These are phyloP conservation scores for Oryza glaberrima DNA, from an alignment of 176 grass and related monocot species.

Conservation along the genomic window DNA sequence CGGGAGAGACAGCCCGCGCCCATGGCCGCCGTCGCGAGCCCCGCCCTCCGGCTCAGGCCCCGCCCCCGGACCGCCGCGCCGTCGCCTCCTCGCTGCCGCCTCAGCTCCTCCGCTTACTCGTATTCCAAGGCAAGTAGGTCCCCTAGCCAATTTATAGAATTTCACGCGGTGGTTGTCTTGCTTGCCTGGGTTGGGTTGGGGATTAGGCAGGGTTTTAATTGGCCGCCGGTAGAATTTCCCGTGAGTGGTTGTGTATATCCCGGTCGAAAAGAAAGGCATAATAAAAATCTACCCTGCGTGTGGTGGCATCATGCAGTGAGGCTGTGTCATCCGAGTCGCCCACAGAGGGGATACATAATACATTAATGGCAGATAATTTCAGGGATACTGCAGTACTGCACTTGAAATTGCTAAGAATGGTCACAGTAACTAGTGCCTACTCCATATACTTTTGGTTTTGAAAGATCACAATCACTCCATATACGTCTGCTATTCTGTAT, in stretches of 20 bases:
- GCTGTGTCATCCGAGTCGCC: background rate
- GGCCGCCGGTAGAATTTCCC: background rate
- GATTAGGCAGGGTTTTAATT: conserved; percentile 17
- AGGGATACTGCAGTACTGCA: background rate
- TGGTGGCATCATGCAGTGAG: conserved; percentile 1
- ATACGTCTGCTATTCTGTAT: background rate
- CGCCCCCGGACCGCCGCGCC: conserved; percentile 23
- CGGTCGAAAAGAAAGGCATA: background rate
- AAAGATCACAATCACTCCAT: background rate
- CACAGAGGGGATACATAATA: background rate
- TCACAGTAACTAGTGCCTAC: background rate
- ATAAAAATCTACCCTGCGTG: background rate
- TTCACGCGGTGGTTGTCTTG: background rate
- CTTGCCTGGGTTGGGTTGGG: background rate
- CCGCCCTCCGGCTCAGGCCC: conserved; percentile 39
- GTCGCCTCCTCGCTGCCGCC: conserved; percentile 33
- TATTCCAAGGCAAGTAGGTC: conserved; percentile 36
- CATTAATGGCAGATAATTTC: background rate
- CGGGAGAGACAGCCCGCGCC: background rate
- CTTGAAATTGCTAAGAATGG: background rate
- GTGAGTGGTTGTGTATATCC: background rate
- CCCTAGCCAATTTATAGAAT: background rate
- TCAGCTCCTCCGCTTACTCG: conserved; percentile 36
- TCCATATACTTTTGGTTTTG: background rate
- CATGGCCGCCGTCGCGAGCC: conserved; percentile 50